Conservation (phyloP, 2,329 filamentous ascomycete genomes). For the Akanthomyces lecanii region DNA sequence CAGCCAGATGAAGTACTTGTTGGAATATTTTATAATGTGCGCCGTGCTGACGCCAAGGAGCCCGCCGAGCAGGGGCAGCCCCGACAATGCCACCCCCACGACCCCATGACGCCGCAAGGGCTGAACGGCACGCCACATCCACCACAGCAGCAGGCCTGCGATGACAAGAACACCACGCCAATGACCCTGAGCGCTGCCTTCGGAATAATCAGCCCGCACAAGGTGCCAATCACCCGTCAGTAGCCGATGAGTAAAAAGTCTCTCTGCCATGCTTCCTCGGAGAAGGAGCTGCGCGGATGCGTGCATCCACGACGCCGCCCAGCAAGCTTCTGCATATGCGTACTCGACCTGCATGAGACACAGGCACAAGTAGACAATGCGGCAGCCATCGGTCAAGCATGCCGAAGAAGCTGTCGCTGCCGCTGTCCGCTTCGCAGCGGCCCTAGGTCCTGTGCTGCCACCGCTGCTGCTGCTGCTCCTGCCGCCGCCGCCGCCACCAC, state of each 20-base stretch:
- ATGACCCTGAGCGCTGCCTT: background rate
- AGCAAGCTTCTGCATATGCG: slow-evolving; percentile 26
- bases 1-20: slow-evolving; percentile 35
- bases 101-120: slow-evolving; percentile 1
- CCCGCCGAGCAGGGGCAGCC: slow-evolving; percentile 18
- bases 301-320: slow-evolving; percentile 26
- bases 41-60: slow-evolving; percentile 20
- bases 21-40: slow-evolving; percentile 31
- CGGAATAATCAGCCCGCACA: background rate
- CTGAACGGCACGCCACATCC: slow-evolving; percentile 10
- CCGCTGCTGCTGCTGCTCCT: background rate
- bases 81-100: slow-evolving; percentile 17
- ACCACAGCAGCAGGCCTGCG: slow-evolving; percentile 10
- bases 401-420: background rate
- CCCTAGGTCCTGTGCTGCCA: background rate
- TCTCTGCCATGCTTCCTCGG: slow-evolving; percentile 17
- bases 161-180: background rate
- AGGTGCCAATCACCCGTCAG: slow-evolving; percentile 8
- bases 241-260: slow-evolving; percentile 15
- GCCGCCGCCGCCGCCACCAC: background rate
- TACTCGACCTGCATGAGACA: slow-evolving; percentile 28
- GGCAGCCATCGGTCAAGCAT: slow-evolving; percentile 1
- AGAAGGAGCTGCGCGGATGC: slow-evolving; percentile 23
- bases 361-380: slow-evolving; percentile 25
- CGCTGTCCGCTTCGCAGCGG: background rate